Conservation (phyloP, 306 rosid genomes). For the Medicago ruthenica region DNA sequence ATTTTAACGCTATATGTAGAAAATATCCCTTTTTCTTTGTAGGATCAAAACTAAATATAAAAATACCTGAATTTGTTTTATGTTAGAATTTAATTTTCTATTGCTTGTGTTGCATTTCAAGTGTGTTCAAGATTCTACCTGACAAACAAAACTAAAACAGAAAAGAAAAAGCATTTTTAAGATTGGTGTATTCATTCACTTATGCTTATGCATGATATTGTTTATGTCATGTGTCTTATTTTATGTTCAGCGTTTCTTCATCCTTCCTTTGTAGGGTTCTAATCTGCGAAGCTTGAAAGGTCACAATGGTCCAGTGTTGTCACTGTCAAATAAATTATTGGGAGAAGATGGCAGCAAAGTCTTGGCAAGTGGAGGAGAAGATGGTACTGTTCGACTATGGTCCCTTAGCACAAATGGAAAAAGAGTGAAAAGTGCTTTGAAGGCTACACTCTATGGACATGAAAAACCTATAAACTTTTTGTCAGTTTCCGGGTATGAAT, state of each 20-base stretch:
- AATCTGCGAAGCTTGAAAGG: constrained; percentile 73
- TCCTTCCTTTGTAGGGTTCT: constrained; percentile 55
- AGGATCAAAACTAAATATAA: background rate
- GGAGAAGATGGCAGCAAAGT: constrained; percentile 70
- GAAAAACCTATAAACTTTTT: constrained; percentile 70
- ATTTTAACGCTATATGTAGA: background rate
- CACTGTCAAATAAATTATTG: constrained; percentile 74
- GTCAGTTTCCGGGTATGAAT: constrained; percentile 81
- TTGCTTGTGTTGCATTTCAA: constrained; percentile 1
- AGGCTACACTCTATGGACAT: constrained; percentile 85
- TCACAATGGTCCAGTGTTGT: constrained; percentile 82
- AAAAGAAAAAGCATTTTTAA: constrained; percentile 6
- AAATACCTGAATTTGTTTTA: constrained; percentile 7
- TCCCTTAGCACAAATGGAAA: constrained; percentile 70
- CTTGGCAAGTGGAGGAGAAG: constrained; percentile 97
- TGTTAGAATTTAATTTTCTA: constrained; percentile 5
- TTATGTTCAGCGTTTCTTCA: constrained; percentile 16
- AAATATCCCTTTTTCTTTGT: background rate
- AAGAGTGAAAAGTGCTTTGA: constrained; percentile 69
- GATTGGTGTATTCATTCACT: background rate
- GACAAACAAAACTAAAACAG: background rate
- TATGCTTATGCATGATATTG: constrained; percentile 16
- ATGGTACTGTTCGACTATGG: constrained; percentile 90
- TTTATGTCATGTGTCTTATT: constrained; percentile 27
- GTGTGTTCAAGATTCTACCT: background rate